Conservation (phyloP, 2,329 filamentous ascomycete species). For the Colletotrichum sp. region DNA sequence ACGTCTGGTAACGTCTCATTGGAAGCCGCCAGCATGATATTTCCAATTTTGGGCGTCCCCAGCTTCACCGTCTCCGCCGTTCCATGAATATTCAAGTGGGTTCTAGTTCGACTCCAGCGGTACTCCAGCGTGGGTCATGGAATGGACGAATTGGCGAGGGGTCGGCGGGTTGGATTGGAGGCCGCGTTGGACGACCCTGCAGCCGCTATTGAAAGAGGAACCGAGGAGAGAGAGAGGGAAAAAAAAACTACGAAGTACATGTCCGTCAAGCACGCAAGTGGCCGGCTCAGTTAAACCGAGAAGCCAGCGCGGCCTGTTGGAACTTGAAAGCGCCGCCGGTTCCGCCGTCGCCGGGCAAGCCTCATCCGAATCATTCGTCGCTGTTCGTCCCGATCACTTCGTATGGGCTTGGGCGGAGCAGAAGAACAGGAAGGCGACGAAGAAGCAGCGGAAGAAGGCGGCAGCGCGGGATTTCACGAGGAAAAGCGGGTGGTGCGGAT, state of each 20-base stretch:
- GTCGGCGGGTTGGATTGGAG: background rate
- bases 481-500: constrained; percentile 18
- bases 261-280: background rate
- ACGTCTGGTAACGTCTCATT: background rate
- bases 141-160: background rate
- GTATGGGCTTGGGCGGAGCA: background rate
- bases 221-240: background rate
- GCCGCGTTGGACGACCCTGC: constrained; percentile 7
- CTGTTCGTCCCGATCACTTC: background rate
- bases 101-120: constrained; percentile 3
- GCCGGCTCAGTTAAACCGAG: background rate
- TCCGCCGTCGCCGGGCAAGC: background rate
- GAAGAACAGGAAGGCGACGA: background rate
- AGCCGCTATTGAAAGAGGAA: constrained; percentile 18
- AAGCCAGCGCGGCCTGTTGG: background rate
- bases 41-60: background rate
- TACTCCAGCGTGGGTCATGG: constrained; percentile 7
- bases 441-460: background rate
- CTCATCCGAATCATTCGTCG: background rate
- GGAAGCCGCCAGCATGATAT: background rate
- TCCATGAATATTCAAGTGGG: constrained; percentile 12
- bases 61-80: background rate
- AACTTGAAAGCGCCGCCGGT: background rate
- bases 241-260: background rate
- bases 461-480: background rate